Evolutionary conservation across 768 basidiomycete species (phyloP), one percentile per base, ranked within the genome.

Genomic region (Agaricus sinodeliciosus): DNA sequence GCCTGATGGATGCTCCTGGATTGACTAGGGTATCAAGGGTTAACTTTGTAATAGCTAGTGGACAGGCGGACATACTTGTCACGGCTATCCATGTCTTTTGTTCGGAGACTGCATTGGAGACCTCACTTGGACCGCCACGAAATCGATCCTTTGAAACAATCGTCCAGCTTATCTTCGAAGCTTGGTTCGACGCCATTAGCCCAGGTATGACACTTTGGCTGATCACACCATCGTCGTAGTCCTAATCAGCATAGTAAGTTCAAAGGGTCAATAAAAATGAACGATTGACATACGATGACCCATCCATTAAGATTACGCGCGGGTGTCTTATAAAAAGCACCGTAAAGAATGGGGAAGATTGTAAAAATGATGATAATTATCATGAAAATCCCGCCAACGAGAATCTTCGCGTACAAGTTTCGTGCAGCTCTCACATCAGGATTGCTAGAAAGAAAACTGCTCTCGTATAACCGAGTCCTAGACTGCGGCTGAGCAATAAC

Each of bases 271-370:
- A 47, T 26, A 34, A 28, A 34, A 40, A 8, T 4, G 13, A 69
- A 39, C 12, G 16, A 39, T 39, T 12, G 12, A 31, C 79, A 47
- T 53, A 84, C 82, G 22, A 85, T 76, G 0, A 85, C 71, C 71
- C 75, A 82, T 1, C 78, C 81, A n/a, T 71, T 60, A 22, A 85
- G 59, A 19, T 75, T 74, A 36, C 69, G 63, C 0, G 55, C 71
- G 31, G 65, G 71, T 11, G 71, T 71, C 49, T 71, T 71, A 67
- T 79, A 80, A 3, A 80, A 63, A 9, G 79, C 59, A 4, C 70
- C 71, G 81, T 81, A 85, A 62, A 77, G 84, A 43, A 85, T 81
- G 2, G 80, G 64, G 52, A 84, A 65, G 18, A 82, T 66, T 0
- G 63, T 65, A 55, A 80, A 74, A 40, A 84, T 75, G 18, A 74